Conservation (phyloP, 78 protist genomes). For the Blattamonas nauphoetae region DNA sequence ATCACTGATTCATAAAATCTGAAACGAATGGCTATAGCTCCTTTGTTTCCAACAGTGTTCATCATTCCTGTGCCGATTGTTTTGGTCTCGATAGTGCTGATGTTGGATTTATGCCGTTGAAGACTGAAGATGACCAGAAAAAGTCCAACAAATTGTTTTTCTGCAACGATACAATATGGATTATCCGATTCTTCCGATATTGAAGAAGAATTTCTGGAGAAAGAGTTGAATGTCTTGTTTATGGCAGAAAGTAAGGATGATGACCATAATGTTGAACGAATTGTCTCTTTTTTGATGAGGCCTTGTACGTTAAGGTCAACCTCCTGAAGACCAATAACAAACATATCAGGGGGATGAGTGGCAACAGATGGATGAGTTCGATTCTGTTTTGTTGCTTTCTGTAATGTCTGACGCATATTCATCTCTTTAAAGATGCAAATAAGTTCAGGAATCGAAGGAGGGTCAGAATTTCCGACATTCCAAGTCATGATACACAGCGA, state of each 20-base stretch:
- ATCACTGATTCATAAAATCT: constrained; percentile 46
- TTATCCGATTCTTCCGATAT: background rate
- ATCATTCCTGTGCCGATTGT: background rate
- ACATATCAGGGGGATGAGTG: background rate
- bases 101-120: background rate
- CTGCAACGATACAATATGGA: background rate
- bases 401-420: background rate
- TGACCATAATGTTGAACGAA: background rate
- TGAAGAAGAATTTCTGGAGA: background rate
- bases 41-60: constrained; percentile 68
- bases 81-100: background rate
- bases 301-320: background rate
- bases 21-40: constrained; percentile 67
- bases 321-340: background rate
- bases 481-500: background rate
- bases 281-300: background rate
- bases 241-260: background rate
- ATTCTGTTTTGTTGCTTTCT: background rate
- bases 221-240: background rate
- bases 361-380: background rate
- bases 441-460: background rate
- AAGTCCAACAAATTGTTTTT: background rate
- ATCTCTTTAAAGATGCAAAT: background rate
- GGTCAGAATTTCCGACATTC: background rate
- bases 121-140: background rate